Conservation (phyloP, 352 stramenopile species). For the Pythium insidiosum region DNA sequence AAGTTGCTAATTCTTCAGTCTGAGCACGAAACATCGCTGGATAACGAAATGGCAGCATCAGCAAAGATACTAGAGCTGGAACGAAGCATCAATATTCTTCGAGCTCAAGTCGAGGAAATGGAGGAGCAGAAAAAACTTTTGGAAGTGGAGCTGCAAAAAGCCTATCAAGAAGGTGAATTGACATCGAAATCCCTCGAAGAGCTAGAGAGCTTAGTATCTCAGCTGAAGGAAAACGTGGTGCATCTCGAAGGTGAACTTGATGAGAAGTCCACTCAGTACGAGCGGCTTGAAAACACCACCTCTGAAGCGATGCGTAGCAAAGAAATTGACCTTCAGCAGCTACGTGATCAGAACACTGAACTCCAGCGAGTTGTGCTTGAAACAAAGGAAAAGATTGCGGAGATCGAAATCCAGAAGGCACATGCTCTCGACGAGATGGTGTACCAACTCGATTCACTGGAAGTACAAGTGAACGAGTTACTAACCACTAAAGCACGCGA, state of each 20-base stretch:
- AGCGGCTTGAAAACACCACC: constrained; percentile 30
- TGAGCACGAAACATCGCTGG: too few relatives aligned
- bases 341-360: too few relatives aligned
- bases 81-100: too few relatives aligned
- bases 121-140: neutral
- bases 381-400: too few relatives aligned
- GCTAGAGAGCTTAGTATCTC: constrained; percentile 26
- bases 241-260: constrained; percentile 26
- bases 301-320: constrained; percentile 30
- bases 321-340: too few relatives aligned
- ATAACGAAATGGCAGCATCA: too few relatives aligned
- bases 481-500: too few relatives aligned
- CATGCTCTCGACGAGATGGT: constrained; percentile 12
- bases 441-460: neutral
- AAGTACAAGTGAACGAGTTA: neutral
- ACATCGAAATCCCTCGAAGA: constrained; percentile 30
- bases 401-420: constrained; percentile 16
- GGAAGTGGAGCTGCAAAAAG: too few relatives aligned
- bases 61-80: too few relatives aligned
- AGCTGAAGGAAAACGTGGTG: constrained; percentile 30
- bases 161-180: too few relatives aligned
- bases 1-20: too few relatives aligned
- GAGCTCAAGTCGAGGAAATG: neutral
- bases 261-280: neutral
- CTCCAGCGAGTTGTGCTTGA: too few relatives aligned